Base-by-base conservation (phyloP, 495 filamentous ascomycete species). In the Neurospora tetrasperma region DNA sequence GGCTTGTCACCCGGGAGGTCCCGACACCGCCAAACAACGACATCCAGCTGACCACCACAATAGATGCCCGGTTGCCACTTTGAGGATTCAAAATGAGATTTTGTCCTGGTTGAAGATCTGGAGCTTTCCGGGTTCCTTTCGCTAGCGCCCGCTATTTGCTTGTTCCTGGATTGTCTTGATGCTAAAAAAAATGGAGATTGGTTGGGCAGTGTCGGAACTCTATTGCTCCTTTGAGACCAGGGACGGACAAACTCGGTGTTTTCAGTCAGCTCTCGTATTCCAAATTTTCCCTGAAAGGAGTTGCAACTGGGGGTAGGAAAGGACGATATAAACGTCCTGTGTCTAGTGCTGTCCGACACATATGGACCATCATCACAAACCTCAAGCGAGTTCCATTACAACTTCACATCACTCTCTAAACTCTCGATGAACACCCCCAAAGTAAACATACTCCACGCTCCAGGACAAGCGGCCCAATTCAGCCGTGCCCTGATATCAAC, bases 391-490 rank as follows among this genome's bases (percentile, higher is more conserved):
- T 31, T 48, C 0, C 35, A 38, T 38, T 54, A 59, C 7, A 59
- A 38, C 16, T 71, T 2, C 1, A 71, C n/a, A 66, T 7, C 23
- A 71, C 66, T 16, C 8, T 11, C 39, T 39, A 11, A n/a, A 23
- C 5, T 23, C 54, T 41, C 73, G 54, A 79, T 76, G 79, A 74
- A 82, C 75, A 77, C 70, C 72, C 44, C 73, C 71, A 76, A 39
- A 76, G 80, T 72, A 69, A 82, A 74, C 76, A 76, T 69, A 75
- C 80, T 42, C 71, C 81, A 77, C 78, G 79, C 79, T 31, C 72
- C 80, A 23, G 81, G 78, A 71, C 80, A 83, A 72, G 78, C 78
- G 42, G 73, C 76, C 48, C 78, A 76, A 38, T 74, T 85, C 39
- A 77, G 78, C 31, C 76, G 77, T 73, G 77, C 73, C 18, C 69